phyloP scores from a whole-genome alignment of 2,329 filamentous ascomycete species.

The Plectosphaerella cucumerina region DNA sequence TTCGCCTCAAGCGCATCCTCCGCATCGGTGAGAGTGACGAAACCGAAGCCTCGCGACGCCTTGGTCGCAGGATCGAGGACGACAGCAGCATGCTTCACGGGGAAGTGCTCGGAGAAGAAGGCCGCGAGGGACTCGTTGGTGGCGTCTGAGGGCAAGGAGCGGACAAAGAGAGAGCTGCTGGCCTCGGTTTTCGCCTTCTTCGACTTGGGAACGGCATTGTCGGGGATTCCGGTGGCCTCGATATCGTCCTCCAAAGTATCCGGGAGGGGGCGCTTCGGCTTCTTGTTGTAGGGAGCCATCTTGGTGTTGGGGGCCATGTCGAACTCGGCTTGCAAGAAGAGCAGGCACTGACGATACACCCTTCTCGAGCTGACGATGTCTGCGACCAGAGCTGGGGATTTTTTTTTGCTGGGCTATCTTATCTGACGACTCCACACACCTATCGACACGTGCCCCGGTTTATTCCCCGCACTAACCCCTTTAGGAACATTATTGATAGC shows the following conservation, averaged over 20 bases:
- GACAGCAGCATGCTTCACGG: conserved; percentile 93
- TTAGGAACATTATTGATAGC: conserved; percentile 13
- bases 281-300: conserved; percentile 9
- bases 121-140: conserved; percentile 81
- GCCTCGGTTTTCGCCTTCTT: conserved; percentile 59
- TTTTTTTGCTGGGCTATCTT: conserved; percentile 8
- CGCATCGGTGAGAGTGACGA: conserved; percentile 92
- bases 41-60: conserved; percentile 86
- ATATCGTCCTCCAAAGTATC: conserved; percentile 10
- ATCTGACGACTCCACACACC: neutral
- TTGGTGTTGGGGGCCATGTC: neutral
- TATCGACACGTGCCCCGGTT: conserved; percentile 11
- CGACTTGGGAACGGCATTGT: conserved; percentile 21
- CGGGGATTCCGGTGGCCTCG: conserved; percentile 9
- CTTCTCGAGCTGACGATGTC: conserved; percentile 7
- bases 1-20: conserved; percentile 83
- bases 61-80: conserved; percentile 84
- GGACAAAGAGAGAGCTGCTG: conserved; percentile 79
- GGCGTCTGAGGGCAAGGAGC: conserved; percentile 71
- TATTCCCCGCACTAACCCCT: conserved; percentile 12
- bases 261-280: conserved; percentile 11
- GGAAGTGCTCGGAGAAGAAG: conserved; percentile 90
- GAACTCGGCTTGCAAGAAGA: neutral
- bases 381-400: neutral
- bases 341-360: no score